A percentile compares a stretch with the other conserved stretches of the same genome.
Evolutionary conservation across 2,329 filamentous ascomycete genomes (phyloP).

Genomic region (Rutstroemia sp.): DNA sequence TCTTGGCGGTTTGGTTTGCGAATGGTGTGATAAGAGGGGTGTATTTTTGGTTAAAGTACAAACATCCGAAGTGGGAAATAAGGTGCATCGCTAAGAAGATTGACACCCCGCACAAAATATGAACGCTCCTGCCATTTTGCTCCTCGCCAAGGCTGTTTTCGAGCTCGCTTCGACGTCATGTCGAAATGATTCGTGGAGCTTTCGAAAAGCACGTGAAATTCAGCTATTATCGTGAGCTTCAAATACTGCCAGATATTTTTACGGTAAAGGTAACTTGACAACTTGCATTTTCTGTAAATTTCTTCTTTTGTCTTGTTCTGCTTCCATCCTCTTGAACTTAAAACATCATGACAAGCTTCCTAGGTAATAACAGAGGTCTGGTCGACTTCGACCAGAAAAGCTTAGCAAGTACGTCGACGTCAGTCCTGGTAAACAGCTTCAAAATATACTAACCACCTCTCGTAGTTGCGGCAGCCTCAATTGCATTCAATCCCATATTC

Average conservation of each 20-base stretch:
- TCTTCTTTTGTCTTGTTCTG: background rate
- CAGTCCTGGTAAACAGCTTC: conserved; percentile 12
- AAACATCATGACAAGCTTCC: conserved; percentile 22
- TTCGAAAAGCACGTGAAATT: conserved; percentile 4
- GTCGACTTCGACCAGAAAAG: conserved; percentile 62
- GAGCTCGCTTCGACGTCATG: conserved; percentile 19
- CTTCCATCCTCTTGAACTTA: background rate
- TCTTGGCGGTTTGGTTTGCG: background rate
- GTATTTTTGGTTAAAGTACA: too few relatives aligned
- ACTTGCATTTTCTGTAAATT: background rate
- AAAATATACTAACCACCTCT: conserved; percentile 13
- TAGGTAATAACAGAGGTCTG: conserved; percentile 22
- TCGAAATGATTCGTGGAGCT: background rate
- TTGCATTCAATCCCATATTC: conserved; percentile 96
- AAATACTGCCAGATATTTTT: background rate
- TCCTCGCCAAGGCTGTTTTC: background rate
- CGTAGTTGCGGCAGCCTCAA: conserved; percentile 70
- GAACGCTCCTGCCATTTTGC: background rate
- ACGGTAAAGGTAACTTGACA: background rate
- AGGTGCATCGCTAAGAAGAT: too few relatives aligned
- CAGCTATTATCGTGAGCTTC: background rate
- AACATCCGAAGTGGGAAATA: too few relatives aligned
- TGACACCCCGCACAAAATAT: too few relatives aligned
- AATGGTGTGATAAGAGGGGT: too few relatives aligned
- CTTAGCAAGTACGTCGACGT: conserved; percentile 49